Evolutionary conservation across 1,139 yeast species (phyloP).

Genomic region (Diutina mesorugosa): DNA sequence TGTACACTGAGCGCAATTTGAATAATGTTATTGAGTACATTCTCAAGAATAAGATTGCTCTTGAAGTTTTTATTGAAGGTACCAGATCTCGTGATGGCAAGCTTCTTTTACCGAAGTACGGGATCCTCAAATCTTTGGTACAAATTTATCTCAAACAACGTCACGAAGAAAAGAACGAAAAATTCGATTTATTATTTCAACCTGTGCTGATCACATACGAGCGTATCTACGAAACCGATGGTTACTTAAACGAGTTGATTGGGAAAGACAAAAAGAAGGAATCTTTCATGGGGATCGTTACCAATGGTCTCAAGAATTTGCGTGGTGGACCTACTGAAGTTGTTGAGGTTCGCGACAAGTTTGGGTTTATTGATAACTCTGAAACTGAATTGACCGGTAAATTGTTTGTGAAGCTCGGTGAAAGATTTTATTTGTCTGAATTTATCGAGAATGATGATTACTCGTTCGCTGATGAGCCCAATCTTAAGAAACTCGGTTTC

Average conservation of each 20-base stretch:
- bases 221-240: slow-evolving; percentile 54
- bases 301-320: slow-evolving; percentile 22
- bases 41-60: slow-evolving; percentile 35
- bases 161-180: slow-evolving; percentile 27
- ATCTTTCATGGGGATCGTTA: slow-evolving; percentile 22
- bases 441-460: slow-evolving; percentile 9
- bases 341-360: slow-evolving; percentile 3
- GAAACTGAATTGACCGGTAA: slow-evolving; percentile 21
- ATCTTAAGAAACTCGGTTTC: slow-evolving; percentile 31
- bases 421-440: slow-evolving; percentile 17
- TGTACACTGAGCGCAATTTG: slow-evolving; percentile 44
- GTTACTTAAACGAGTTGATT: slow-evolving; percentile 45
- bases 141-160: slow-evolving; percentile 32
- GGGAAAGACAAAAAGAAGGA: slow-evolving; percentile 48
- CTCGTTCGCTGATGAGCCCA: slow-evolving; percentile 4
- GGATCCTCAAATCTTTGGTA: slow-evolving; percentile 40
- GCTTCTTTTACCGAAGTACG: slow-evolving; percentile 50
- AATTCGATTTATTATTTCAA: slow-evolving; percentile 32
- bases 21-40: slow-evolving; percentile 42
- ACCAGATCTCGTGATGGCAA: slow-evolving; percentile 59
- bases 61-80: slow-evolving; percentile 59
- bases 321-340: slow-evolving; percentile 9
- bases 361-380: slow-evolving; percentile 18
- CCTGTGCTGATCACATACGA: slow-evolving; percentile 56
- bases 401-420: slow-evolving; percentile 26